Base-by-base conservation (phyloP, 2,329 filamentous ascomycete species). In the Cladophialophora immunda region DNA sequence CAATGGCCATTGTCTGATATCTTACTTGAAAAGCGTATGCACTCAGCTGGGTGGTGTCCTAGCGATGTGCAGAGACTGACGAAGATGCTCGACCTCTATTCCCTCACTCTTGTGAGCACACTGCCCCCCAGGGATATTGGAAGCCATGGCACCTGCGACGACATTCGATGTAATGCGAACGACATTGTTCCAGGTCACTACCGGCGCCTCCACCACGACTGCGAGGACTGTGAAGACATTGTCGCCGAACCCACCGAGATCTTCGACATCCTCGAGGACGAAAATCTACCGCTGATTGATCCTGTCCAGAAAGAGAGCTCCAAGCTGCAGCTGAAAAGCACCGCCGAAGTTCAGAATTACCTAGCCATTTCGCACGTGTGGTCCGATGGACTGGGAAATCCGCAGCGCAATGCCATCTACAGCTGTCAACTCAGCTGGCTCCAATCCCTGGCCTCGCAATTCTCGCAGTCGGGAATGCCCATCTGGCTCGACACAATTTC, bases 351-450 rank as follows among this genome's bases (percentile, higher is more conserved):
- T 25, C 30, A 41, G 29, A 53, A 62, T 4, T 62, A 62, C 34
- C n/a, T 41, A 22, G 47, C 47, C 9, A 54, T 61, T n/a, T 62
- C 58, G 8, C 58, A 62, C 11, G 45, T 62, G 13, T 62, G 58
- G 58, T 62, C 58, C 6, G 58, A 62, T 17, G 58, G 58, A 13
- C 47, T 54, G 19, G 58, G 58, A 17, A 62, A 62, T 34, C 58
- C 58, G 17, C 11, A 53, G 15, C 30, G 30, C 30, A 62, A 62
- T 22, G 58, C 47, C 3, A 38, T 62, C 29, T 53, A 53, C 58
- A 27, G 32, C 15, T 62, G 58, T 38, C 58, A 62, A 6, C 58
- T 62, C 17, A n/a, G 25, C 11, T 22, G 58, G 25, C 34, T 58
- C 38, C 55, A 58, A 36, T 19, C 25, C 3, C 17, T 45, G 32